Conservation (phyloP, 2,329 filamentous ascomycete species). For the Penicillium sp. region DNA sequence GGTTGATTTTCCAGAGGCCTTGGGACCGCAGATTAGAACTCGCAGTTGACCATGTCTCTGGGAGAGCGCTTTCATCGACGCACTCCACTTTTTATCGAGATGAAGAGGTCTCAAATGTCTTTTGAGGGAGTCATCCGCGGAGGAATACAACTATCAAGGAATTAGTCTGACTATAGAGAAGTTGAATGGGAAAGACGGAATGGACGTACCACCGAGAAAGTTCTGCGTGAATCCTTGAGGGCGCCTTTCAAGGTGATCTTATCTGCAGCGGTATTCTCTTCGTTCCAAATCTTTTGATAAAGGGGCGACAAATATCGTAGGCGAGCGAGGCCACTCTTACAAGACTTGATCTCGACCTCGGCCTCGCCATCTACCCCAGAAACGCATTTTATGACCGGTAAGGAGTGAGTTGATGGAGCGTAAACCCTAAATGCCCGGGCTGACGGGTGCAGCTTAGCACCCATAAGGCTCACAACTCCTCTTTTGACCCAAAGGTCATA, state of each 20-base stretch:
- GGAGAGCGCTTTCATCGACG: slow-evolving; percentile 49
- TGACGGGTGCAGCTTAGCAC: slow-evolving; percentile 58
- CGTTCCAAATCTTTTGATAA: slow-evolving; percentile 59
- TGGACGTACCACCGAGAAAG: slow-evolving; percentile 47
- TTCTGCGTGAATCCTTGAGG: slow-evolving; percentile 35
- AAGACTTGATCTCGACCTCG: slow-evolving; percentile 55
- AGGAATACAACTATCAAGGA: slow-evolving; percentile 43
- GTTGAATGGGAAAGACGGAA: background rate
- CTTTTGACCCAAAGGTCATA: slow-evolving; percentile 61
- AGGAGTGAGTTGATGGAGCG: slow-evolving; percentile 60
- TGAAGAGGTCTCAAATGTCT: slow-evolving; percentile 48
- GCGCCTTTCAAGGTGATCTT: slow-evolving; percentile 35
- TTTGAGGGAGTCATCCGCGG: slow-evolving; percentile 47
- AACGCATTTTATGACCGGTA: slow-evolving; percentile 56
- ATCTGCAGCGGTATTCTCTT: slow-evolving; percentile 38
- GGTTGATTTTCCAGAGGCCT: slow-evolving; percentile 63
- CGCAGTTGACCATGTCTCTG: slow-evolving; percentile 43
- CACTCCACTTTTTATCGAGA: slow-evolving; percentile 50
- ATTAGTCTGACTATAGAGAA: slow-evolving; percentile 20
- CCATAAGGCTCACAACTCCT: slow-evolving; percentile 61
- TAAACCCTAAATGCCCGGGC: slow-evolving; percentile 52
- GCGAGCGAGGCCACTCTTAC: slow-evolving; percentile 47
- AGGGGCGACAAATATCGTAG: slow-evolving; percentile 55
- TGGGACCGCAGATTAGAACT: slow-evolving; percentile 58
- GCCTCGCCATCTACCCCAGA: slow-evolving; percentile 48